A percentile compares a stretch with the other conserved stretches of the same genome.
Conservation (phyloP, 2,329 filamentous ascomycete species). For the Ophiostoma triangulosporum region DNA sequence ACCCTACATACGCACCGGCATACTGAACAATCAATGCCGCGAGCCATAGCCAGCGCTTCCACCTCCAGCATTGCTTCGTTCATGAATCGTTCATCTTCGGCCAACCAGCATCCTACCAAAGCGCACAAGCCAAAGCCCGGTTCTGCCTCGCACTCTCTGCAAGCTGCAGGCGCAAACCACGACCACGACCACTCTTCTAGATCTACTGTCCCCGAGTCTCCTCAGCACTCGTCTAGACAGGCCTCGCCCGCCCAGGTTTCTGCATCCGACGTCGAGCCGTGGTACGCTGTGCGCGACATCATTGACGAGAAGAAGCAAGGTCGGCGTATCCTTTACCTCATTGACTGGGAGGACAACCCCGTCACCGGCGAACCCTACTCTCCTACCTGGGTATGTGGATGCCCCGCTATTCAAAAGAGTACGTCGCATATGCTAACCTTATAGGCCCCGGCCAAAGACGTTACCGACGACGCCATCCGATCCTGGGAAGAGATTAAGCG, state of each 20-base stretch:
- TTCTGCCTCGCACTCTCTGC: not conserved
- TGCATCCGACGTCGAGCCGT: conserved; percentile 7
- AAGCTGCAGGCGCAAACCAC: no score
- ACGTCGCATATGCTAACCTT: not conserved
- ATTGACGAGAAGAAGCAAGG: conserved; percentile 22
- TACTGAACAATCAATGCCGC: not conserved
- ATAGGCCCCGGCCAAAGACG: conserved; percentile 15
- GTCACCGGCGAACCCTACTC: conserved; percentile 32
- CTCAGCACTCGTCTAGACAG: no score
- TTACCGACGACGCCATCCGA: conserved; percentile 16
- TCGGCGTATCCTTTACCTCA: conserved; percentile 29
- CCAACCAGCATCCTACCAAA: not conserved
- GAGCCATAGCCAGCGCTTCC: not conserved
- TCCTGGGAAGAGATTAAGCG: conserved; percentile 17
- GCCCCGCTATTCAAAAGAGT: not conserved
- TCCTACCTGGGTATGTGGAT: conserved; percentile 36
- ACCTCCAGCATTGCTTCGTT: not conserved
- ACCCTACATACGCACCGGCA: not conserved
- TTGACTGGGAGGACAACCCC: conserved; percentile 44
- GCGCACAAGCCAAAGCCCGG: not conserved
- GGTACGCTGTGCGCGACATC: conserved; percentile 24
- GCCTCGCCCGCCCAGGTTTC: no score
- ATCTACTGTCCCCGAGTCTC: no score
- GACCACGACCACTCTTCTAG: no score
- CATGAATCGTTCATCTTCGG: not conserved